Evolutionary conservation across 495 filamentous ascomycete species (phyloP), one percentile per base, ranked within the genome.

Genomic region (Daldinia loculata): DNA sequence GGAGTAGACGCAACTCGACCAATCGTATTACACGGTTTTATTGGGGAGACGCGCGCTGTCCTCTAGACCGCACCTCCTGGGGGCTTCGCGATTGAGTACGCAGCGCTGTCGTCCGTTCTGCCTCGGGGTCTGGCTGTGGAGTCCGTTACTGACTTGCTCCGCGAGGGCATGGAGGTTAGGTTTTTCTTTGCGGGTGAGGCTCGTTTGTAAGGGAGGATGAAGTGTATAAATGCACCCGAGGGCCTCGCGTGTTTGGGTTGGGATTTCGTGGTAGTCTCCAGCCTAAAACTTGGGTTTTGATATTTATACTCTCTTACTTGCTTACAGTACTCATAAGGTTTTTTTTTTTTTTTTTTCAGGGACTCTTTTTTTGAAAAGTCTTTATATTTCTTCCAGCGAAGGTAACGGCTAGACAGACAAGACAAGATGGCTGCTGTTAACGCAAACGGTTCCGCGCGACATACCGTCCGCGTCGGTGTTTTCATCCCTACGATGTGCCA

Each of bases 401-500:
- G 2, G 17, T 26, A 17, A 39, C 3, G 11, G 11, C 19, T 3
- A 59, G 19, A 48, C 43, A 8, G 30, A 9, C 43, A 3, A 34
- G 27, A 51, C 61, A 63, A 38, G 0, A 73, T 73, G 70, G 66
- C 70, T n/a, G 45, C 48, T 61, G 39, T 26, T 53, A 9, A 27
- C 19, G 43, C 63, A 22, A 53, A 56, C 32, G 45, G 56, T 36
- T n/a, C 22, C 39, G 56, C 15, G 17, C 38, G 56, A 38, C 61
- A 60, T 22, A 32, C 27, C 1, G 65, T 73, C 27, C 61, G 50
- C 27, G 69, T 85, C 52, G 84, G 83, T 43, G 81, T 88, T 36
- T 83, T 86, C 61, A 72, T 86, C 17, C 79, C 84, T 2, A 45
- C 69, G 7, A 70, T 67, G 0, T 76, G 77, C 50, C 86, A 88